phyloP scores from a whole-genome alignment of 1,284 basidiomycete genomes.

The Cutaneotrichosporon cyanovorans region DNA sequence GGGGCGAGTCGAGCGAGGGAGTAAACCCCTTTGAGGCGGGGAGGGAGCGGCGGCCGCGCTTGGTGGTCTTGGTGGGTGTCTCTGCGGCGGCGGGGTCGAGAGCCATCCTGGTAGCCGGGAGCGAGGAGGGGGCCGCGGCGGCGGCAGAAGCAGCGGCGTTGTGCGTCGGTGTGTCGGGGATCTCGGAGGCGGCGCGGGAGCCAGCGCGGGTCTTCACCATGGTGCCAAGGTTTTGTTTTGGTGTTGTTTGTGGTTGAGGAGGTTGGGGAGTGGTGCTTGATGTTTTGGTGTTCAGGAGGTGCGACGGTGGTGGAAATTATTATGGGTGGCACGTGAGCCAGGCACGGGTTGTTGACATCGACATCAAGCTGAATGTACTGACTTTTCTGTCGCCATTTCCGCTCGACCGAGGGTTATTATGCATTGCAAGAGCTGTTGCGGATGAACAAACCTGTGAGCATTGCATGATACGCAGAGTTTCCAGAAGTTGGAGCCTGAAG shows the following conservation, averaged over 20 bases:
- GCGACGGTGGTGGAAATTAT: too few relatives aligned
- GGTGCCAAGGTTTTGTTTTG: background rate
- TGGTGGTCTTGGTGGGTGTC: background rate
- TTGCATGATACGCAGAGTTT: too few relatives aligned
- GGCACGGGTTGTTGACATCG: background rate
- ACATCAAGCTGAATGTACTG: background rate
- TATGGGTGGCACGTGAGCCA: background rate
- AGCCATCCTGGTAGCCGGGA: background rate
- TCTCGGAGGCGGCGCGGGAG: slow-evolving; percentile 10
- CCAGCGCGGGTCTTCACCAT: slow-evolving; percentile 13
- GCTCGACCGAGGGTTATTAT: too few relatives aligned
- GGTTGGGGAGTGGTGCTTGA: background rate
- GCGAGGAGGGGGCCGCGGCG: background rate
- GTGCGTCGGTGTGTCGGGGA: slow-evolving; percentile 3
- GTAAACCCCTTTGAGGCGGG: background rate
- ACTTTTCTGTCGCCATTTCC: too few relatives aligned
- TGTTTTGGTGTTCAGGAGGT: too few relatives aligned
- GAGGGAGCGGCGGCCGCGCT: too few relatives aligned
- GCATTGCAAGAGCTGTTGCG: too few relatives aligned
- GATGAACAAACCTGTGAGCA: too few relatives aligned
- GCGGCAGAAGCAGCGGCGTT: background rate
- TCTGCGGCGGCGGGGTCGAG: too few relatives aligned
- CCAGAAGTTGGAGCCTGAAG: too few relatives aligned
- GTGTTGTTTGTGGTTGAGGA: background rate
- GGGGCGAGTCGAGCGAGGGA: background rate